Base-by-base conservation (phyloP, 768 basidiomycete genomes). In the Xerocomellus intermedius region DNA sequence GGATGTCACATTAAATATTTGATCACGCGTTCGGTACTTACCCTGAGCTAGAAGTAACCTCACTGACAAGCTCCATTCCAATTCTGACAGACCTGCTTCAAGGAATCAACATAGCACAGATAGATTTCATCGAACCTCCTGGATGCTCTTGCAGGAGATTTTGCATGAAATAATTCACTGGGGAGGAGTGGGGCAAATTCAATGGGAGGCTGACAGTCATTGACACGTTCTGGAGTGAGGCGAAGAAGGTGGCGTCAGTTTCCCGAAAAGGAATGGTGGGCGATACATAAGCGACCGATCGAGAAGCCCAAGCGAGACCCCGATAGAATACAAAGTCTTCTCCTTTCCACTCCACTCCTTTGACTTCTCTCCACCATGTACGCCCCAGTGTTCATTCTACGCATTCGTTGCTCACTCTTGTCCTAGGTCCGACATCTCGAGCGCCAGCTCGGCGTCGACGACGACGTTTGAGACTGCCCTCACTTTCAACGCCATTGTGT, bases 401-500 rank as follows among this genome's bases (percentile, higher is more conserved):
- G 32, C 38, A 1, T 37, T 9, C 17, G 1, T 9, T 5, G 5
- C 45, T 60, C 37, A 59, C 26, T 8, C 4, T 52, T 48, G 1
- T 17, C 28, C 10, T 35, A 80, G 78, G 78, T 75, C 81, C 5
- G 58, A 68, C 59, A 66, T 76, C 42, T 43, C 54, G 42, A 76
- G 14, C 36, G 80, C 87, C 4, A 69, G 69, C 36, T 77, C 79
- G 50, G 86, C 91, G 54, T 88, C 91, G 30, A 91, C 89, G 0
- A 61, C 77, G 41, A 85, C 90, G 10, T 98, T 98, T 68, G 69
- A 88, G 41, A 88, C 95, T 7, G 89, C 96, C 4, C 80, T 98
- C 42, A 82, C 85, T 17, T 85, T 94, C 77, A 98, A 98, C 67
- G 78, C 76, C 0, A 79, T 79, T 36, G 83, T 92, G 22, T 90